phyloP scores from a whole-genome alignment of 441 rosid genomes.

The Manihot esculenta region DNA sequence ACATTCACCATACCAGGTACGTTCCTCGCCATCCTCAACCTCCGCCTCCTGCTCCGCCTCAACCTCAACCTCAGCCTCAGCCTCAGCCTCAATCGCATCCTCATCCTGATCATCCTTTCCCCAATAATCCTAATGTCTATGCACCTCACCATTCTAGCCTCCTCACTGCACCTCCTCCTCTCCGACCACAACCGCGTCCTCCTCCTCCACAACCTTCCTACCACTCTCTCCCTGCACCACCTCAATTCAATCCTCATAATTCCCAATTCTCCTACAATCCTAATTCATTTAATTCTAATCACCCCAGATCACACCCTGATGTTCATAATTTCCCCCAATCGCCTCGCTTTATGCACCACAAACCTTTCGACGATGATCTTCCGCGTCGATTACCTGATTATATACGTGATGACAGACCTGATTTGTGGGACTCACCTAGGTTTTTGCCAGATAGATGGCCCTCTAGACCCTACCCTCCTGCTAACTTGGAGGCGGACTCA shows the following conservation, averaged over 20 bases:
- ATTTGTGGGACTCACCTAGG: constrained; percentile 18
- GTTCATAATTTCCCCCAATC: constrained; percentile 27
- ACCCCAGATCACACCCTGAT: constrained; percentile 22
- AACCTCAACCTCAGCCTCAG: constrained; percentile 19
- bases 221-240: constrained; percentile 20
- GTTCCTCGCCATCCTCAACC: constrained; percentile 20
- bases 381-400: constrained; percentile 23
- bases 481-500: constrained; percentile 22
- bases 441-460: constrained; percentile 25
- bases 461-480: constrained; percentile 29
- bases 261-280: constrained; percentile 30
- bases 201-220: constrained; percentile 24
- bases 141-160: constrained; percentile 21
- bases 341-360: constrained; percentile 18
- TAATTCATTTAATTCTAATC: constrained; percentile 12
- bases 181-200: constrained; percentile 19
- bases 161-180: constrained; percentile 14
- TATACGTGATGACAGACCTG: constrained; percentile 9
- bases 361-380: constrained; percentile 29
- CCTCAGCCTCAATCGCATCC: constrained; percentile 19
- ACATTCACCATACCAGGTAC: constrained; percentile 30
- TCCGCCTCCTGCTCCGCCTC: constrained; percentile 11
- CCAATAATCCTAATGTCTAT: constrained; percentile 24
- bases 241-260: constrained; percentile 33
- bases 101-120: constrained; percentile 26